Percentiles rank a stretch among this genome's conserved stretches.
These are phyloP conservation scores for Mortierella alpina DNA, from an alignment of 192 early-diverging fungal species.

Conservation along the genomic window DNA sequence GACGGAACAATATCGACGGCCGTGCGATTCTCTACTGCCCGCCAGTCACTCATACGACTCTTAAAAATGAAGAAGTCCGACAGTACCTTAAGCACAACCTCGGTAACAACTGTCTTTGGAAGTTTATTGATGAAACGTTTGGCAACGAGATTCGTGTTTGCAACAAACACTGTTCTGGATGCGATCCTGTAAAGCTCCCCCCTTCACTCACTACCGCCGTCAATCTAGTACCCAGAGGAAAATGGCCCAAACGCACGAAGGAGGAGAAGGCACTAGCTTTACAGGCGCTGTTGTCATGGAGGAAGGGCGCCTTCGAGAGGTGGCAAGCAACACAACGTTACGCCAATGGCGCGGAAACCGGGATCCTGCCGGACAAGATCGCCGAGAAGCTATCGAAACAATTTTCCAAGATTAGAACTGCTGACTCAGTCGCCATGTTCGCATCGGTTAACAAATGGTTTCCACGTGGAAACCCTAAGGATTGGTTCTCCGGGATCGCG, in stretches of 20 bases:
- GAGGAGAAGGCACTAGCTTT: slow-evolving; percentile 5
- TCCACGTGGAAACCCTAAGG: not conserved
- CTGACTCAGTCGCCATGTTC: not conserved
- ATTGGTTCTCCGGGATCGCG: not conserved
- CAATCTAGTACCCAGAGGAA: not conserved
- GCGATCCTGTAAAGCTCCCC: too few species aligned
- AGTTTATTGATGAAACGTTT: too few species aligned
- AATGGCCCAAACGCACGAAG: not conserved
- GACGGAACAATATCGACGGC: too few species aligned
- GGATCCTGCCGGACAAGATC: slow-evolving; percentile 14
- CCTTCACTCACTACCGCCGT: too few species aligned
- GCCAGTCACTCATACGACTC: too few species aligned
- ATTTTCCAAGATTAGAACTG: slow-evolving; percentile 12
- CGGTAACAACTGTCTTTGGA: too few species aligned
- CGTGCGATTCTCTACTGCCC: too few species aligned
- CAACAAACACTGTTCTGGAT: too few species aligned
- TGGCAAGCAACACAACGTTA: slow-evolving; percentile 2
- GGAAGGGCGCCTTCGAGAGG: too few species aligned
- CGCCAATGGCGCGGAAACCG: slow-evolving; percentile 1
- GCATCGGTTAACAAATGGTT: slow-evolving; percentile 2
- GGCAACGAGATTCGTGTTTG: too few species aligned
- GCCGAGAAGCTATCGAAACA: slow-evolving; percentile 8
- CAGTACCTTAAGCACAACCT: too few species aligned
- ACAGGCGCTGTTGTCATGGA: slow-evolving; percentile 5
- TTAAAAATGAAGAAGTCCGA: too few species aligned